phyloP scores from a whole-genome alignment of 129 eudicot species.

The Ambrosia trifida region DNA sequence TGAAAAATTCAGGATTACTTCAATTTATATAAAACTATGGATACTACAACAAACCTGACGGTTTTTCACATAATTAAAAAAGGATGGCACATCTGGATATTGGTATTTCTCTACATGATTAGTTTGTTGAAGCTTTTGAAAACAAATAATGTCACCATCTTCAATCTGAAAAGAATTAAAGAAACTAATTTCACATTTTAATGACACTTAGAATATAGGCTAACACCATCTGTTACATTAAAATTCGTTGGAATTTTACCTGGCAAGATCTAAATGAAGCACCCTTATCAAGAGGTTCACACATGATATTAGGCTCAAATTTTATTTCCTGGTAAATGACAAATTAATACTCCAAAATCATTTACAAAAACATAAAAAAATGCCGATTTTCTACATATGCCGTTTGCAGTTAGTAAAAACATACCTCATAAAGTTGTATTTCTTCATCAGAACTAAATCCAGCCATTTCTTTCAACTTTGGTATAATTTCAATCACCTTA shows the following conservation, averaged over 20 bases:
- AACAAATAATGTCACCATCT: slow-evolving; percentile 95
- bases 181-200: not conserved
- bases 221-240: not conserved
- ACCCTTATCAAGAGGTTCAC: slow-evolving; percentile 75
- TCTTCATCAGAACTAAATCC: slow-evolving; percentile 77
- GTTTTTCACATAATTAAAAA: slow-evolving; percentile 79
- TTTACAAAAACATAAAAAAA: not conserved
- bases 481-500: slow-evolving; percentile 59
- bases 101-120: slow-evolving; percentile 48
- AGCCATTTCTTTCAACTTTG: slow-evolving; percentile 67
- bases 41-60: slow-evolving; percentile 52
- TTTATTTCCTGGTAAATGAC: slow-evolving; percentile 67
- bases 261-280: slow-evolving; percentile 71
- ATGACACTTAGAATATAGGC: slow-evolving; percentile 1
- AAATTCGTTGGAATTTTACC: slow-evolving; percentile 39
- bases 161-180: slow-evolving; percentile 53
- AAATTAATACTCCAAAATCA: not conserved
- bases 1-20: not conserved
- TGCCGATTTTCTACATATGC: not conserved
- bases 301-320: slow-evolving; percentile 91
- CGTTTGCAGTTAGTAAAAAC: slow-evolving; percentile 3
- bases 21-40: not conserved
- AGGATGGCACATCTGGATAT: slow-evolving; percentile 79
- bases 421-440: slow-evolving; percentile 79
- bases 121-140: slow-evolving; percentile 59